Base-by-base conservation (phyloP, 306 rosid species). In the Alnus glutinosa region DNA sequence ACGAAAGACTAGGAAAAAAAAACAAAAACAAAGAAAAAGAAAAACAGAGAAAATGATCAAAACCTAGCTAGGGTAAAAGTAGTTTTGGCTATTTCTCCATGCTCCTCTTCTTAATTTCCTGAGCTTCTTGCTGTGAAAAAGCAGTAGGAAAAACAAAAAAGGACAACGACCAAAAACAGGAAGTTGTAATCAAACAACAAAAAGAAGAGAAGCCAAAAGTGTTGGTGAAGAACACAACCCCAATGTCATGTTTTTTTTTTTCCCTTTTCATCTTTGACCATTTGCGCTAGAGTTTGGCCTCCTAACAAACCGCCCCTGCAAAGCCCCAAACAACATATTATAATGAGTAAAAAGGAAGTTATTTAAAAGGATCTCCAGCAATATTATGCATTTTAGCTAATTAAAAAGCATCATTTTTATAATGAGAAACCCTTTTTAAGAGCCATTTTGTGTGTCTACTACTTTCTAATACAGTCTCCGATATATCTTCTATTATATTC, bases 281-380 rank as follows among this genome's bases (percentile, higher is more conserved):
- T 77, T 81, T 44, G 78, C 71, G 88, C 90, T 87, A 63, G 81
- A 83, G 83, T 87, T 88, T 54, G 89, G 86, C 84, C 96, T 92
- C 85, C 88, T 88, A 75, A 94, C 97, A 87, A 94, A 94, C 64
- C 94, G 87, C 10, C 98, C 96, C 98, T 94, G 96, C 82, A 83
- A 88, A 52, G 37, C 50, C 72, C 81, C 82, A 73, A 80, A 83
- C 78, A 79, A 81, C 28, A 30, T 70, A 47, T 8, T 7, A 8
- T 3, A 16, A 34, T 1, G 37, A 34, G 37, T 34, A 2, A 34
- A 34, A 34, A 34, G 37, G 37, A 34, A 34, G 37, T 34, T 34
- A 1, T 34, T 34, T 34, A 23, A 23, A 23, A 23, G 28, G 28
- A 23, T 23, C 28, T 23, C 28, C 28, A 23, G 28, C 28, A 23